Evolutionary conservation across 495 filamentous ascomycete genomes (phyloP).

Genomic region (Neurospora sp.): DNA sequence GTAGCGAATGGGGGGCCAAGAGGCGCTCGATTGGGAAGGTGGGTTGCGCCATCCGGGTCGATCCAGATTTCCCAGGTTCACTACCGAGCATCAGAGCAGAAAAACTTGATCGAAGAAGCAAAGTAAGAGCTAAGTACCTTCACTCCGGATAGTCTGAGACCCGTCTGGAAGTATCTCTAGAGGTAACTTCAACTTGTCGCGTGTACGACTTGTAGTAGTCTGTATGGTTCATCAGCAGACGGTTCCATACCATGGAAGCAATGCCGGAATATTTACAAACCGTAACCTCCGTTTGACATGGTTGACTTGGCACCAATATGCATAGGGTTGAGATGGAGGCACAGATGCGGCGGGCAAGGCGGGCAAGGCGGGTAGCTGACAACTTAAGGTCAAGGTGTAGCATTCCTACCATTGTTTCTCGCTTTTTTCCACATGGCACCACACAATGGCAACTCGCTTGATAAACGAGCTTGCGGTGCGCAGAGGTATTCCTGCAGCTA

Average conservation of each 20-base stretch:
- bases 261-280: background rate
- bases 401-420: background rate
- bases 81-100: background rate
- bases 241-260: background rate
- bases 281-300: background rate
- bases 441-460: background rate
- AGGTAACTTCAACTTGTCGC: background rate
- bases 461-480: background rate
- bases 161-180: background rate
- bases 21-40: conserved; percentile 7
- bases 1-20: conserved; percentile 6
- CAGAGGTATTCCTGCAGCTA: conserved; percentile 2
- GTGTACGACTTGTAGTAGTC: background rate
- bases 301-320: conserved; percentile 6
- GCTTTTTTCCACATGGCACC: background rate
- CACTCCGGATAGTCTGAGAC: background rate
- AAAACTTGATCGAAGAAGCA: background rate
- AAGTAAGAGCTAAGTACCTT: background rate
- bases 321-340: conserved; percentile 11
- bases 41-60: background rate
- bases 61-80: background rate
- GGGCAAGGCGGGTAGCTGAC: background rate
- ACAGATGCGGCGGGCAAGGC: background rate
- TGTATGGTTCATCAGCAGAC: background rate
- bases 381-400: background rate